Evolutionary conservation across 139 green algal species (phyloP).

Genomic region (Desmodesmus armatus): DNA sequence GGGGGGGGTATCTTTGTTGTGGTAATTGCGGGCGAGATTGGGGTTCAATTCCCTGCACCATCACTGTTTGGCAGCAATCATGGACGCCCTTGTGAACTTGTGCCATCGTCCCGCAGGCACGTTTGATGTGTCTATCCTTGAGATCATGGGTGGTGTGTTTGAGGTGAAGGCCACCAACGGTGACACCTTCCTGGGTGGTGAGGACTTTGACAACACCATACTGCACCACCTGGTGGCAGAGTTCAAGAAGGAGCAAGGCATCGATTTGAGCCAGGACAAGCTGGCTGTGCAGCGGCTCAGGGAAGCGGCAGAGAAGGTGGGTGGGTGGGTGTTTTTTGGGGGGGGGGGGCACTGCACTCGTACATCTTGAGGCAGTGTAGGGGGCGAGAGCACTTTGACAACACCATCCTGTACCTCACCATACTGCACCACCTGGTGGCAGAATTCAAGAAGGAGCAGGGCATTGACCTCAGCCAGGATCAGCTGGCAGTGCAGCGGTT

Average conservation of each 20-base stretch:
- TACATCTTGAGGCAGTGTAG: no score
- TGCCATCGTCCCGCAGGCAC: conserved; percentile 92
- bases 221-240: conserved; percentile 64
- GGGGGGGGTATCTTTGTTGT: no score
- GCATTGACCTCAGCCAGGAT: conserved; percentile 96
- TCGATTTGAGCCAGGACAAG: conserved; percentile 95
- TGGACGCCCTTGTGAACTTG: conserved; percentile 96
- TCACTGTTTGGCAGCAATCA: no score
- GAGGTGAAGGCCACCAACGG: conserved; percentile 99
- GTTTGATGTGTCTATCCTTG: conserved; percentile 99
- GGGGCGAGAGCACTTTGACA: conserved; percentile 99
- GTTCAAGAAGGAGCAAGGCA: conserved; percentile 82
- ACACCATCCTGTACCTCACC: no score
- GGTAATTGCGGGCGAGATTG: no score
- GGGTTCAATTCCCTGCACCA: no score
- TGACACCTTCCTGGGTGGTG: conserved; percentile 98
- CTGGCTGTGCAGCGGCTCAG: conserved; percentile 96
- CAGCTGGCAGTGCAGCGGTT: conserved; percentile 96
- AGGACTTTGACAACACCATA: conserved; percentile 98
- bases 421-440: conserved; percentile 70
- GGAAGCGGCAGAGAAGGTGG: conserved; percentile 83
- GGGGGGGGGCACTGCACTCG: no score
- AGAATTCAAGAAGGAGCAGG: conserved; percentile 71
- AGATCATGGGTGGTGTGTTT: conserved; percentile 97
- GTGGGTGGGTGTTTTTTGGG: no score